Evolutionary conservation across 441 rosid species (phyloP), one percentile per base, ranked within the genome.

Genomic region (Manihot esculenta): DNA sequence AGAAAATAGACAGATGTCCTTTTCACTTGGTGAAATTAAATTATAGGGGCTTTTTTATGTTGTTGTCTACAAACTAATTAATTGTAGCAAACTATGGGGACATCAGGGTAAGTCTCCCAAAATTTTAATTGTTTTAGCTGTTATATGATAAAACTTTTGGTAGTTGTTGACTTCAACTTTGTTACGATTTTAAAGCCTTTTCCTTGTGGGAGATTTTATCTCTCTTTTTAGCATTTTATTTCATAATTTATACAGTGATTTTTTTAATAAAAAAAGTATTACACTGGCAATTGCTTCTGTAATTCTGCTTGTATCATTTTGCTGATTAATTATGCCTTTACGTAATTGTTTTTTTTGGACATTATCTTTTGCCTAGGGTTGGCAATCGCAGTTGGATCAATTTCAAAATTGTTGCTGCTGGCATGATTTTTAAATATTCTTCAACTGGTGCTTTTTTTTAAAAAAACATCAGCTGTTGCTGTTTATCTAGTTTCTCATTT

Each of bases 281-380:
- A n/a, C 15, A 3, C 55, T n/a, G 5, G 21, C 8, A n/a, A 18
- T 50, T n/a, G 21, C n/a, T 50, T 11, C 11, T 0, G 18, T 14
- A 20, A 21, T 23, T 17, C 66, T 44, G 13, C 18, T 17, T 23
- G 21, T 59, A n/a, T 26, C n/a, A 17, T 15, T 50, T 33, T 26
- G 23, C 44, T 5, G 18, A 20, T 21, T 47, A 56, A n/a, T 44
- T 57, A 13, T 67, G 70, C n/a, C n/a, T 33, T 24, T 65, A 49
- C 11, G 3, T 13, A 51, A 27, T 3, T 20, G 15, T 71, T 21
- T 35, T 21, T 35, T 27, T 23, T 5, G 73, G 59, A 44, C 24
- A 59, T 58, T 66, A 49, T 58, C 41, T 14, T 58, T 15, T 51
- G 44, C 70, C 24, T 64, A 54, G 44, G 45, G 61, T 38, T 67